Conservation (phyloP, 2,329 filamentous ascomycete genomes). For the Dactylellina drechsleri region DNA sequence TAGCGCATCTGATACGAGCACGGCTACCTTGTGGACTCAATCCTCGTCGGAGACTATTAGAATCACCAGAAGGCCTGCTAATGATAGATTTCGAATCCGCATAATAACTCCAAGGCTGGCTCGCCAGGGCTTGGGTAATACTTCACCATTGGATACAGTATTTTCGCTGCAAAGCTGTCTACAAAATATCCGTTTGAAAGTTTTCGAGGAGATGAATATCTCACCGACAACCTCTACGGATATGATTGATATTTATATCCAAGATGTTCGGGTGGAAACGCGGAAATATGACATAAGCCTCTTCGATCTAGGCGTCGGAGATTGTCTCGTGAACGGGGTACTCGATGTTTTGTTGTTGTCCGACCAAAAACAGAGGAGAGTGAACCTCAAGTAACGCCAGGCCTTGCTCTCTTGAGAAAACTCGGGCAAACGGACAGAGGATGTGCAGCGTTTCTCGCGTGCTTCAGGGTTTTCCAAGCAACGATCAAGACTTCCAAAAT, state of each 20-base stretch:
- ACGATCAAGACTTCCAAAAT: too few species aligned
- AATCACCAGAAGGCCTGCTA: too few species aligned
- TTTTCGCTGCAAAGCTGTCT: too few species aligned
- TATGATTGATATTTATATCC: slow-evolving; percentile 17
- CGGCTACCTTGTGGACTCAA: too few species aligned
- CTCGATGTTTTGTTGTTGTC: slow-evolving; percentile 13
- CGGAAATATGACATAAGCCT: slow-evolving; percentile 6
- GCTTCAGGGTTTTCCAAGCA: slow-evolving; percentile 10
- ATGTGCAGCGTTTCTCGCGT: slow-evolving; percentile 10
- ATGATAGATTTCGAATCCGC: too few species aligned
- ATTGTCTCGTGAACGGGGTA: slow-evolving; percentile 7
- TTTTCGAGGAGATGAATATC: too few species aligned
- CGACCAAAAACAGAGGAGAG: neutral
- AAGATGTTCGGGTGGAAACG: slow-evolving; percentile 11
- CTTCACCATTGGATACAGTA: too few species aligned
- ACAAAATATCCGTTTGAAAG: too few species aligned
- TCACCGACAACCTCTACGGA: neutral
- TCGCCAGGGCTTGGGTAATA: too few species aligned
- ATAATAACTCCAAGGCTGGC: too few species aligned
- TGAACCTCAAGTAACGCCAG: neutral
- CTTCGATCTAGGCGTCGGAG: neutral
- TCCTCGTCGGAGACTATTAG: too few species aligned
- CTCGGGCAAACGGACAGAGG: slow-evolving; percentile 14
- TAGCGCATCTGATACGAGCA: too few species aligned
- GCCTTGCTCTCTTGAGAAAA: neutral